These are phyloP conservation scores for Penicillium brevicompactum DNA, from an alignment of 2,329 filamentous ascomycete genomes.

Conservation along the genomic window DNA sequence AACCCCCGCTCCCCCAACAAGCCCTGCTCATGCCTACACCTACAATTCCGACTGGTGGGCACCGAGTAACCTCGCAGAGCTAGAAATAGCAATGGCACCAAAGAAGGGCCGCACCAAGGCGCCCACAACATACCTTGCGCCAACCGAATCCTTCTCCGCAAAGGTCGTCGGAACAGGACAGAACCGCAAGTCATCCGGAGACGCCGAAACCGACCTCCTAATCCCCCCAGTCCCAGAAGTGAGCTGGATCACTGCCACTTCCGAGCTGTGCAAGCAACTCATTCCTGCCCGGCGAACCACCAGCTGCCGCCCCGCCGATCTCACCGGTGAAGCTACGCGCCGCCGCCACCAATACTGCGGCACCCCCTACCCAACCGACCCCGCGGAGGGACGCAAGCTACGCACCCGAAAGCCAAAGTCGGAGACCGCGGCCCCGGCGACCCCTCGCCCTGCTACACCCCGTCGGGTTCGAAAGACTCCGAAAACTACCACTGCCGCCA, in stretches of 20 bases:
- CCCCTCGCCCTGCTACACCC: constrained; percentile 56
- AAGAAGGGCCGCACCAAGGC: constrained; percentile 59
- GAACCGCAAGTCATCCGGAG: constrained; percentile 50
- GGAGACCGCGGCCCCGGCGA: constrained; percentile 44
- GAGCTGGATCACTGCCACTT: constrained; percentile 79
- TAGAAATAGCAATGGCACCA: constrained; percentile 64
- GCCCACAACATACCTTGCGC: constrained; percentile 76
- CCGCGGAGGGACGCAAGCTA: constrained; percentile 65
- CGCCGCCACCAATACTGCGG: constrained; percentile 46
- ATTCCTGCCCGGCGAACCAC: constrained; percentile 75
- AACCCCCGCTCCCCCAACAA: background rate
- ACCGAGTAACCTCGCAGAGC: constrained; percentile 63
- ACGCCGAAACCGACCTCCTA: constrained; percentile 23
- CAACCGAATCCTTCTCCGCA: constrained; percentile 83
- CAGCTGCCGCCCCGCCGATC: constrained; percentile 78
- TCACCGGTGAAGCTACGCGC: constrained; percentile 58
- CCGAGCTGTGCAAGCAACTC: constrained; percentile 79
- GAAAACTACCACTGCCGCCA: constrained; percentile 62
- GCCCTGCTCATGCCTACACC: background rate
- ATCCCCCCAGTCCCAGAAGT: constrained; percentile 78
- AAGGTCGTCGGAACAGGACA: constrained; percentile 72
- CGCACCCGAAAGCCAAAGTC: constrained; percentile 65
- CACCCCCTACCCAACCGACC: constrained; percentile 36
- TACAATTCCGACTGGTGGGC: constrained; percentile 77
- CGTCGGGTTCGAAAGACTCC: constrained; percentile 56